Base-by-base conservation (phyloP, 768 basidiomycete species). In the Cyclocybe cylindracea region DNA sequence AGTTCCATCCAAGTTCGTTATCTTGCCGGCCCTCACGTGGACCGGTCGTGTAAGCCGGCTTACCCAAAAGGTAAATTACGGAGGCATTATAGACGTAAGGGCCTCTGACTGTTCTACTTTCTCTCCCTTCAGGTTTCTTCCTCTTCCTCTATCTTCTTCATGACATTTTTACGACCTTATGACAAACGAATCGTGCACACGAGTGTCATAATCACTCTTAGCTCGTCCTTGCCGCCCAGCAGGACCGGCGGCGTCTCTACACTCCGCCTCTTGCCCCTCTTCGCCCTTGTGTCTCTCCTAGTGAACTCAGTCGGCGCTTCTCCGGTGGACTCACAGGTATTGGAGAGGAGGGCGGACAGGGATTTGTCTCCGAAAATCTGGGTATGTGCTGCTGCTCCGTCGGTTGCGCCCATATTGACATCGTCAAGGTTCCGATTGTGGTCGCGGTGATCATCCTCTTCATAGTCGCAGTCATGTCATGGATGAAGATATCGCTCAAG, bases 401-500 rank as follows among this genome's bases (percentile, higher is more conserved):
- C 10, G 2, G 13, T 7, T 11, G 11, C 16, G 13, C 13, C 41
- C 13, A 24, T 4, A 11, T 10, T 24, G 13, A 31, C 13, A n/a
- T 29, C n/a, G 9, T 33, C 19, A n/a, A 65, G 66, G 51, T 67
- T 35, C 69, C 70, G 2, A 56, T 70, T 24, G 61, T 67, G 45
- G 71, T 70, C 19, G 65, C 65, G 31, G 67, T 69, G 31, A 47
- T 63, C 40, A 53, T 69, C 6, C 56, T 73, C 10, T 37, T 62
- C 33, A 32, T 58, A 32, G 35, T 65, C 16, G 54, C 55, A 10
- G 10, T 65, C 9, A 10, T 61, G 39, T 46, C 53, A 35, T 66
- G 63, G 53, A 51, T 53, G 38, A 64, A 57, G 44, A 47, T 16
- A 9, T 55, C 41, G 16, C 39, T 46, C 46, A 44, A 52, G 18